Evolutionary conservation across 208 protist genomes (phyloP), one percentile per base, ranked within the genome.

Genomic region (Acanthamoeba culbertsoni): DNA sequence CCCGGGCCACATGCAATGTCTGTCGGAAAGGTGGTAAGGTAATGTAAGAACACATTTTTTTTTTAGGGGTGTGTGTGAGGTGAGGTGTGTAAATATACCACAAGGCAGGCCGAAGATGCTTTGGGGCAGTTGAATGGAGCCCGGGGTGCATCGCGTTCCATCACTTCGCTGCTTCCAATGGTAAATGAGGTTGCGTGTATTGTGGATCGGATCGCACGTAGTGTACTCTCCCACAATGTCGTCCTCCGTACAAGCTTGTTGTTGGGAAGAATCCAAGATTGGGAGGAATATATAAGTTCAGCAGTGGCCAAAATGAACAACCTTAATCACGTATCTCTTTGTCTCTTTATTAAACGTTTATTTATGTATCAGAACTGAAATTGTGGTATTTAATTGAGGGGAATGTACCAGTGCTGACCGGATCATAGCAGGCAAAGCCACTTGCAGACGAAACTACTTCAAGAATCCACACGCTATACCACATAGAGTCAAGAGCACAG

Each of bases 161-260:
- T 71, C 63, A 37, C 3, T 8, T 14, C 62, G 23, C n/a, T 51
- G 86, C 59, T 55, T 92, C 86, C 63, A 79, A 53, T 79, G 86
- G 59, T 92, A 92, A 62, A 92, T 77, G 33, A 92, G 63, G n/a
- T 92, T 92, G 35, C 86, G 86, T 35, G 86, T 71, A 14, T 40
- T 92, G 28, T 48, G 14, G 33, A 43, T 31, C 26, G 82, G 57
- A 16, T 79, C 63, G 48, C 86, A 92, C 28, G 40, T 14, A 10
- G 86, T 92, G 65, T 92, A 92, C 35, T 92, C 86, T 18, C 86
- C 86, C 7, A 92, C 86, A 12, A 63, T 63, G 65, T 92, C 86
- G 18, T 71, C 86, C 86, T 26, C 20, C n/a, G 62, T 79, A 31
- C 86, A 92, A 55, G 65, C 84, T 90, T n/a, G n/a, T n/a, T n/a